Evolutionary conservation across 2,329 filamentous ascomycete species (phyloP).

Genomic region (Arthrobotrys iridis): DNA sequence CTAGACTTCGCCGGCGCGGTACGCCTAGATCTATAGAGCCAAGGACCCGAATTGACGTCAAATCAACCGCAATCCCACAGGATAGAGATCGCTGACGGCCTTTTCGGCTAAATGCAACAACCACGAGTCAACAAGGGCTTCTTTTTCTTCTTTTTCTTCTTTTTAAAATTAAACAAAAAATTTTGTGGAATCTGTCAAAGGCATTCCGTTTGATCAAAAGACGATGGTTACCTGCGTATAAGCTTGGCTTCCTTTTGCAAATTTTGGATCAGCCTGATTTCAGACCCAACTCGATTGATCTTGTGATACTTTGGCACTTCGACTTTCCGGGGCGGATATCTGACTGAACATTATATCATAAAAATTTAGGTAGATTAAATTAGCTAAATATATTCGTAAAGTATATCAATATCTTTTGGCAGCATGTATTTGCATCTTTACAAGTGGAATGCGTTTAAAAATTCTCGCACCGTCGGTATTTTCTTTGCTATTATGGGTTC

Average conservation of each 20-base stretch:
- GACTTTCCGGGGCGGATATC: neutral
- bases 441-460: too few relatives aligned
- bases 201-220: neutral
- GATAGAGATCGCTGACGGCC: constrained; percentile 11
- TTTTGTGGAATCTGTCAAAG: neutral
- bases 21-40: neutral
- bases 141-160: neutral
- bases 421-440: too few relatives aligned
- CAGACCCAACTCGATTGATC: neutral
- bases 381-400: too few relatives aligned
- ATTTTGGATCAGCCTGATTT: constrained; percentile 32
- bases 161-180: constrained; percentile 28
- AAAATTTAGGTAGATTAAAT: too few relatives aligned
- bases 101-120: constrained; percentile 46
- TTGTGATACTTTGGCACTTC: too few relatives aligned
- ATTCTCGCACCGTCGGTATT: too few relatives aligned
- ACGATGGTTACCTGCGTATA: constrained; percentile 16
- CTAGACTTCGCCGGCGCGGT: too few relatives aligned
- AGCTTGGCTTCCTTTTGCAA: neutral
- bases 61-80: neutral
- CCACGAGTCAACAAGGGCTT: constrained; percentile 26
- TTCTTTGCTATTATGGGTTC: too few relatives aligned
- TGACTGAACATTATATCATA: neutral
- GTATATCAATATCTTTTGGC: too few relatives aligned
- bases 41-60: neutral